phyloP scores from a whole-genome alignment of 352 stramenopile species.

The Thalassiosira pacifica region DNA sequence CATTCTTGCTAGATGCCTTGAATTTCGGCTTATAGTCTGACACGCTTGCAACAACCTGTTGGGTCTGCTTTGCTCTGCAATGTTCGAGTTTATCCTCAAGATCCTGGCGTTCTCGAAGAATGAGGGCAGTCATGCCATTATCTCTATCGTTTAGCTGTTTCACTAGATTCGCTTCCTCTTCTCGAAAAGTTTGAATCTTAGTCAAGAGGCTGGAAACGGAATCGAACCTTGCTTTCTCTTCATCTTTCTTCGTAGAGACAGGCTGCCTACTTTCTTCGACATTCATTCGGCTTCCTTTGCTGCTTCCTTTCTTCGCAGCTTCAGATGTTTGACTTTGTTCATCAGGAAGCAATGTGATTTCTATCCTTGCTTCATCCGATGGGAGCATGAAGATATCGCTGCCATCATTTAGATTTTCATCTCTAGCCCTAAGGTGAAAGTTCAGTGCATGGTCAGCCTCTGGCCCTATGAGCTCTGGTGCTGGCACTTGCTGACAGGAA shows the following conservation, averaged over 20 bases:
- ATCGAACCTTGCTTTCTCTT: constrained; percentile 17
- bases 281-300: neutral
- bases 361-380: constrained; percentile 15
- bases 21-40: constrained; percentile 31
- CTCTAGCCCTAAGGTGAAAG: constrained; percentile 29
- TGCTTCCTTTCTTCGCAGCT: neutral
- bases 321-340: neutral
- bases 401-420: constrained; percentile 9
- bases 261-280: neutral
- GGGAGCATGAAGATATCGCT: constrained; percentile 38
- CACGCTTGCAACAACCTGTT: constrained; percentile 32
- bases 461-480: neutral
- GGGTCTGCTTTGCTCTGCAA: constrained; percentile 24
- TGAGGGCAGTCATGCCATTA: constrained; percentile 33
- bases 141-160: constrained; percentile 22
- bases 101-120: constrained; percentile 23
- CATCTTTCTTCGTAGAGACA: constrained; percentile 2
- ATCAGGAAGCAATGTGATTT: constrained; percentile 35
- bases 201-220: constrained; percentile 11
- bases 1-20: neutral
- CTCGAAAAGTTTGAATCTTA: constrained; percentile 33
- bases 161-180: constrained; percentile 23
- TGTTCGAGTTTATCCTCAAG: constrained; percentile 31
- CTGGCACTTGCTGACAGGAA: neutral
- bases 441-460: constrained; percentile 40